These are phyloP conservation scores for Draba incana DNA, from an alignment of 345 rosid species.

Conservation along the genomic window DNA sequence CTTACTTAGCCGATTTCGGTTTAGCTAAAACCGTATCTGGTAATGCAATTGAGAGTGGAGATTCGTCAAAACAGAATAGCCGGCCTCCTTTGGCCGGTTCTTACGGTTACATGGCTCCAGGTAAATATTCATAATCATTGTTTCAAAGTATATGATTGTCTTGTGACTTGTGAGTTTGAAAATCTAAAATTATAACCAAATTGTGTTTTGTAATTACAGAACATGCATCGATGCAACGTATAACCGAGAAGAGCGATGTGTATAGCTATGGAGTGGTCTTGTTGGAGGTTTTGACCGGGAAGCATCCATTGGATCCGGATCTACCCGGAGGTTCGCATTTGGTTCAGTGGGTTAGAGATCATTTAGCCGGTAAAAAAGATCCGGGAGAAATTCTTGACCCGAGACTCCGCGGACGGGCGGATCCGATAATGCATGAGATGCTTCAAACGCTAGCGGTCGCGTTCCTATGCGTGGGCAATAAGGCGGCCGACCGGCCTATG, in stretches of 20 bases:
- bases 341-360: conserved; percentile 91
- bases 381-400: conserved; percentile 73
- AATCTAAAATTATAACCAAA: too few relatives aligned
- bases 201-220: conserved; percentile 44
- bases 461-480: conserved; percentile 66
- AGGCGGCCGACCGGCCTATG: conserved; percentile 65
- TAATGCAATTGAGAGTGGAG: conserved; percentile 32
- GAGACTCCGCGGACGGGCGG: conserved; percentile 73
- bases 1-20: conserved; percentile 91
- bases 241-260: conserved; percentile 89
- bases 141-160: neutral
- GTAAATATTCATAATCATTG: conserved; percentile 37
- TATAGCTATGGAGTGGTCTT: conserved; percentile 87
- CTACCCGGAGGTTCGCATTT: conserved; percentile 77
- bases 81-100: conserved; percentile 90
- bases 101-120: conserved; percentile 98
- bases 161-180: too few relatives aligned
- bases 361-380: conserved; percentile 61
- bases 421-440: conserved; percentile 88
- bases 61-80: conserved; percentile 49
- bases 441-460: conserved; percentile 90
- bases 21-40: conserved; percentile 61
- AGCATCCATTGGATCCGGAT: conserved; percentile 91
- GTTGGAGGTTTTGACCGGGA: conserved; percentile 82
- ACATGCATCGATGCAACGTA: conserved; percentile 76